Percentiles rank a stretch among this genome's conserved stretches.
phyloP scores from a whole-genome alignment of 2,329 filamentous ascomycete species.

The Penicillium sp. region DNA sequence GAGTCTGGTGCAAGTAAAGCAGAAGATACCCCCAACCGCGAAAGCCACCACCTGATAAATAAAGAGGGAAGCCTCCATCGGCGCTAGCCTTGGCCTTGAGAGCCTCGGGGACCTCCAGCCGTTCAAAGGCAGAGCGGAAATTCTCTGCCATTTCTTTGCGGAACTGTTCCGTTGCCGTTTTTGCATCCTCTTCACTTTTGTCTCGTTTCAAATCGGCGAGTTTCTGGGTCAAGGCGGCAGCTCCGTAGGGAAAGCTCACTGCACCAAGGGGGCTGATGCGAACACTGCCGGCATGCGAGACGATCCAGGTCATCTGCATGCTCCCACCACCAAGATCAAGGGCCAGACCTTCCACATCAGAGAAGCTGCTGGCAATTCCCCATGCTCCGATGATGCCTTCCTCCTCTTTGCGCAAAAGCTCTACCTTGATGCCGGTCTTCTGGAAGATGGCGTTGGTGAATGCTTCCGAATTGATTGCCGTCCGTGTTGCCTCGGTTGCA shows the following conservation, averaged over 20 bases:
- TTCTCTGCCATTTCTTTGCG: slow-evolving; percentile 45
- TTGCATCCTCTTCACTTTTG: slow-evolving; percentile 34
- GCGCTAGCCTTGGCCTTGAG: slow-evolving; percentile 41
- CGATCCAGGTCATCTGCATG: slow-evolving; percentile 63
- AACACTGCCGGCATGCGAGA: slow-evolving; percentile 46
- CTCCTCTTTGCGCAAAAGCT: slow-evolving; percentile 68
- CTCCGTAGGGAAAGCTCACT: slow-evolving; percentile 62
- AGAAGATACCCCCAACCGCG: slow-evolving; percentile 82
- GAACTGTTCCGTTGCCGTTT: slow-evolving; percentile 36
- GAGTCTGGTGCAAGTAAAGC: slow-evolving; percentile 66
- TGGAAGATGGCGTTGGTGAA: slow-evolving; percentile 61
- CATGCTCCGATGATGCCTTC: slow-evolving; percentile 77
- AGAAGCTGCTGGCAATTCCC: slow-evolving; percentile 71
- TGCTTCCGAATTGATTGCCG: slow-evolving; percentile 64
- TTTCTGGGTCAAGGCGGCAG: slow-evolving; percentile 56
- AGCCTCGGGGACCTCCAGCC: slow-evolving; percentile 52
- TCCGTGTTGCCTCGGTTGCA: slow-evolving; percentile 84
- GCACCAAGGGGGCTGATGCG: slow-evolving; percentile 51
- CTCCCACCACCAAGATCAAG: slow-evolving; percentile 73
- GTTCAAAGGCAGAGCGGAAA: slow-evolving; percentile 56
- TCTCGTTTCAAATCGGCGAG: slow-evolving; percentile 43
- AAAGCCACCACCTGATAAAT: slow-evolving; percentile 82
- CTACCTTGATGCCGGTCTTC: slow-evolving; percentile 60
- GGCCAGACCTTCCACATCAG: slow-evolving; percentile 64
- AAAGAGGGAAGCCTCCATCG: slow-evolving; percentile 58